Evolutionary conservation across 176 grass and related monocot genomes (phyloP), one percentile per base, ranked within the genome.

Genomic region (Cocos nucifera): DNA sequence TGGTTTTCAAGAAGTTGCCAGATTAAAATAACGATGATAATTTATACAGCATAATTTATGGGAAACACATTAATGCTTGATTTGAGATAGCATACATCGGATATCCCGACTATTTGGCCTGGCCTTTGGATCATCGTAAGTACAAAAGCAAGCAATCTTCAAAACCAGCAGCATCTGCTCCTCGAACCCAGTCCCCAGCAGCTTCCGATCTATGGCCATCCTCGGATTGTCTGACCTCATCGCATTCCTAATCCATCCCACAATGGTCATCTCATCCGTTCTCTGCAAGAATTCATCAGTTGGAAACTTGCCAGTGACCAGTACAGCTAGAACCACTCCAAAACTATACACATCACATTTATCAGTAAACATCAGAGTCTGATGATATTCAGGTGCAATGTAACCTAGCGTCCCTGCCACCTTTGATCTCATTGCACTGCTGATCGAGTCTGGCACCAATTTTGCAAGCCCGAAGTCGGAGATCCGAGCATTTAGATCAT

Each of bases 281-380:
- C 51, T 51, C 75, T 79, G 56, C 70, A 97, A 97, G 83, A 85
- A 97, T 3, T 12, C 6, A 66, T 97, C 73, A 0, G 75, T 64
- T 1, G 93, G 93, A 57, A 92, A 78, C 73, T 82, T 91, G 6
- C 93, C 93, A 8, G 82, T 85, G 0, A 69, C 93, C 22, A 97
- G 75, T 69, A 85, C 87, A 2, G 81, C 87, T 30, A 97, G 66
- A 30, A 97, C 85, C 5, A 97, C 87, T 17, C 93, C 93, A 32
- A 97, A 88, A 70, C 93, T 97, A 70, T 86, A 97, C 17, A 97
- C 71, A 69, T 97, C 93, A 55, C 84, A 88, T 69, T 85, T 97
- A 17, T 79, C 66, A 3, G 93, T 87, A 72, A 87, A 97, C 72
- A 78, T 82, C 49, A 76, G 6, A 50, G 87, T 88, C 72, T 80